Base-by-base conservation (phyloP, 768 basidiomycete species). In the Calocybe cyanea region DNA sequence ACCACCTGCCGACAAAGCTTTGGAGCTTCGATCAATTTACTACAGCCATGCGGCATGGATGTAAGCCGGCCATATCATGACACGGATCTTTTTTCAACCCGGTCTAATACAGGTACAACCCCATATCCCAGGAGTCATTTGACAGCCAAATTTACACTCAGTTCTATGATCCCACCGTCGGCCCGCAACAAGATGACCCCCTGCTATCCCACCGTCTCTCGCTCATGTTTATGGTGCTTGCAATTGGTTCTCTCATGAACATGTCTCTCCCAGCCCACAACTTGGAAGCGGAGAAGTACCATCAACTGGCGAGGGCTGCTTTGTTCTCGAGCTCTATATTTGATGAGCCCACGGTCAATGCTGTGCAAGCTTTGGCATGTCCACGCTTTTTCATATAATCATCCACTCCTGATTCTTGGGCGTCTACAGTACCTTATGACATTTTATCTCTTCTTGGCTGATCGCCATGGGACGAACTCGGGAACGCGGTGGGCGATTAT, bases 1-100 rank as follows among this genome's bases (percentile, higher is more conserved):
- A 14, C 87, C 87, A 2, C 65, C 76, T 10, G 62, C 73, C 2
- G 72, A 78, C 24, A 76, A 73, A 46, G 84, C 87, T 3, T 66
- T 74, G n/a, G 75, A 79, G 43, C 64, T 88, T 31, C 75, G 77
- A 19, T 72, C 73, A 15, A 73, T 77, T 15, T 87, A 82, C 60
- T 85, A 72, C 61, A 72, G 72, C 20, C 74, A 80, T 56, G 85
- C 81, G 23, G 77, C 81, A 43, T 85, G 83, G 83, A 85, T 86
- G 83, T 84, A 63, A 64, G 81, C 55, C 33, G 40, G 34, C 34
- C 24, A 38, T 21, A 7, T 38, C 20, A 21, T 24, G 14, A 25
- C n/a, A n/a, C 38, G 9, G 20, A n/a, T 35, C 2, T 50, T 23
- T 39, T 40, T 46, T 40, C 40, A 23, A 25, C 41, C 47, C 32